Evolutionary conservation across 169 alveolate genomes (phyloP), one percentile per base, ranked within the genome.

Genomic region (Plasmodium vivax): DNA sequence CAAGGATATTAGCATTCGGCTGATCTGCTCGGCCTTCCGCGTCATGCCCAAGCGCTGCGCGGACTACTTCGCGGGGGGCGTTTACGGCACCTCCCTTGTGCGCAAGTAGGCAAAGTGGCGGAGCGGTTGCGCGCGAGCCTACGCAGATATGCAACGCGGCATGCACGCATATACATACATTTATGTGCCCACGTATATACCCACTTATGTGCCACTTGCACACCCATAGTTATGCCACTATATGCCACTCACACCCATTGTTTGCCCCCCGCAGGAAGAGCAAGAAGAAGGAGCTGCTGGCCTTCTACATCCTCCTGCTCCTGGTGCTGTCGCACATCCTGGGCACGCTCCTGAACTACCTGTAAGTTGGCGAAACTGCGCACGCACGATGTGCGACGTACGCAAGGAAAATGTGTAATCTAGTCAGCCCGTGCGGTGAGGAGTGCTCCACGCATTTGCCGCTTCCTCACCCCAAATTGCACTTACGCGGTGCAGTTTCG

Each of bases 11-110:
- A 80, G 91, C 30, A 80, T 74, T 9, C 62, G 74, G 12, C 38
- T 88, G 23, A 88, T 88, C 8, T 88, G 94, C 30, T 80, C 94
- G 5, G 94, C 94, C 73, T 88, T 88, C 83, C 81, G 82, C 43
- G 72, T 14, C 34, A 88, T 88, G 90, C 94, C 94, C 6, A 30
- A 72, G 14, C 32, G 72, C n/a, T 88, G 94, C 30, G 34, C 27
- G 14, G 77, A 88, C 12, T 88, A 88, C 51, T 30, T 88, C 12
- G 34, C 41, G 30, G 85, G 74, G 2, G 83, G 77, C 6, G 8
- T 19, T n/a, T 41, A 19, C 23, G 34, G 32, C 32, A 14, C 83
- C 34, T 41, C 43, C 14, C 51, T 41, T 1, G 92, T 27, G 58
- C 23, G 43, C 7, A 56, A 41, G 92, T 83, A 83, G 43, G 34